These are phyloP conservation scores for Kurtzmaniella quercitrusa DNA, from an alignment of 1,139 yeast species.

Conservation along the genomic window DNA sequence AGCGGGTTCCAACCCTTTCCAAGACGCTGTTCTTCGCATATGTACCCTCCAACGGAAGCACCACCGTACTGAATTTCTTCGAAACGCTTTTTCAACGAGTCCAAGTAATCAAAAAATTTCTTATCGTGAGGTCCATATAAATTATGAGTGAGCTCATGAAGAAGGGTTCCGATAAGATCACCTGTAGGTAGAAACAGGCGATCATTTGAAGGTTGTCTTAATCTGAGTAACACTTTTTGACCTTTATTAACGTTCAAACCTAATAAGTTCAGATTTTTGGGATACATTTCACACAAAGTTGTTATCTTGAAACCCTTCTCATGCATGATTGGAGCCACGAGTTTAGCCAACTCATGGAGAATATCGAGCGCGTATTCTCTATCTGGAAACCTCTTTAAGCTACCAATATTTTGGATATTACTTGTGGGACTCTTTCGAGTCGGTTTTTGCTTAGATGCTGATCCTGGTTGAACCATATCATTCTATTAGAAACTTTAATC, in stretches of 20 bases:
- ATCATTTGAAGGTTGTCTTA: constrained; percentile 58
- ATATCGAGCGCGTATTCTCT: constrained; percentile 55
- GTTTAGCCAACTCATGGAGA: constrained; percentile 56
- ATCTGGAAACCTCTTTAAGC: constrained; percentile 50
- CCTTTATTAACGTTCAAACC: constrained; percentile 92
- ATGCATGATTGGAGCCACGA: constrained; percentile 73
- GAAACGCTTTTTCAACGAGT: constrained; percentile 56
- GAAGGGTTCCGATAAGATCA: constrained; percentile 72
- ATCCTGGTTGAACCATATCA: constrained; percentile 9
- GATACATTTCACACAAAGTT: constrained; percentile 76
- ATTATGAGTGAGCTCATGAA: constrained; percentile 88
- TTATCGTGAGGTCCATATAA: constrained; percentile 75
- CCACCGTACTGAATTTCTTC: constrained; percentile 50
- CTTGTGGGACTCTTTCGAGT: constrained; percentile 41
- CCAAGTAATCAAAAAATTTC: constrained; percentile 62
- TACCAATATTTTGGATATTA: constrained; percentile 49
- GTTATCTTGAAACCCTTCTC: constrained; percentile 64
- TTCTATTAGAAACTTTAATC: constrained; percentile 4
- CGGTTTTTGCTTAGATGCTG: not conserved
- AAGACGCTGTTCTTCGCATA: constrained; percentile 51
- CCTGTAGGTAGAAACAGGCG: constrained; percentile 60
- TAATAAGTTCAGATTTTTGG: constrained; percentile 60
- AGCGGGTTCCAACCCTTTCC: constrained; percentile 30
- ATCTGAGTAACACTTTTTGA: constrained; percentile 63
- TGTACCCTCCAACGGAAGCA: constrained; percentile 17